Evolutionary conservation across 768 basidiomycete species (phyloP).

Genomic region (Lentinula detonsa): DNA sequence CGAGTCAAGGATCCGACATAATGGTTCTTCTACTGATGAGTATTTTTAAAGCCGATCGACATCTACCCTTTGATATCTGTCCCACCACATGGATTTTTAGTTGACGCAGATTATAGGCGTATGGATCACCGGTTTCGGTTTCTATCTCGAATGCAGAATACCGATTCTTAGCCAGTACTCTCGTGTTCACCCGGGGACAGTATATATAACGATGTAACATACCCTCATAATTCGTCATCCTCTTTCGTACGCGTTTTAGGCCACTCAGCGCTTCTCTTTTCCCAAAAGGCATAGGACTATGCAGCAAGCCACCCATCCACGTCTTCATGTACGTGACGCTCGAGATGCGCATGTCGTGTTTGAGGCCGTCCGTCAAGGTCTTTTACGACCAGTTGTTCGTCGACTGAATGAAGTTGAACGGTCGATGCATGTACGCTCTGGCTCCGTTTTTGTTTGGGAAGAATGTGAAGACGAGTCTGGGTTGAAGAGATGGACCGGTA

Average conservation of each 20-base stretch:
- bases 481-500: slow-evolving; percentile 61
- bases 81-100: background rate
- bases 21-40: background rate
- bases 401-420: slow-evolving; percentile 61
- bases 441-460: slow-evolving; percentile 66
- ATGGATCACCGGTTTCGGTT: background rate
- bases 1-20: background rate
- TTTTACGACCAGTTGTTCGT: slow-evolving; percentile 42
- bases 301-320: slow-evolving; percentile 60
- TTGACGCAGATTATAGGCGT: background rate
- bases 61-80: background rate
- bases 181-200: background rate
- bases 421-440: slow-evolving; percentile 46
- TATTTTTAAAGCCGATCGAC: slow-evolving; percentile 2
- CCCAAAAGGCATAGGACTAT: slow-evolving; percentile 18
- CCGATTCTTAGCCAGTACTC: slow-evolving; percentile 2
- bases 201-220: background rate
- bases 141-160: background rate
- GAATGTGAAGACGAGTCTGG: slow-evolving; percentile 63
- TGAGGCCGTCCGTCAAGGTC: slow-evolving; percentile 50
- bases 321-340: slow-evolving; percentile 60
- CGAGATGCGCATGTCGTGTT: slow-evolving; percentile 62
- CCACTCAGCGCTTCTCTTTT: background rate
- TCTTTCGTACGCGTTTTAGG: background rate
- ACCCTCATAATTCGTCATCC: background rate